A percentile compares a stretch with the other conserved stretches of the same genome.
Evolutionary conservation across 306 rosid genomes (phyloP).

Genomic region (Canavalia gladiata): DNA sequence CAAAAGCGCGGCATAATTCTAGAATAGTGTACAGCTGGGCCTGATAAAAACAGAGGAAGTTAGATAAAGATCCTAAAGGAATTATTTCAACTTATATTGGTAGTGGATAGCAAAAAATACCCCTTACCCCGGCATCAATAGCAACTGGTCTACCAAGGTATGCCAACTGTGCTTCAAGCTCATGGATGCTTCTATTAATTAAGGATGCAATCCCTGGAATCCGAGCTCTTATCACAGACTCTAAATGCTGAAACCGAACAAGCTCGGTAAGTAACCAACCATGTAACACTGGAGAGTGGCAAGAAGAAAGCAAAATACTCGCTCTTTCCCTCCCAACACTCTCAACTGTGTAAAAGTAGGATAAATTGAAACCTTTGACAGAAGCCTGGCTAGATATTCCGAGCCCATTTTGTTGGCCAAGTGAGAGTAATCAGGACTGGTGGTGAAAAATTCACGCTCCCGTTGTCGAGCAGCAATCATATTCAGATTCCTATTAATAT

Average conservation of each 20-base stretch:
- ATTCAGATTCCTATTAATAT: conserved; percentile 82
- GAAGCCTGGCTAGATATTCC: conserved; percentile 94
- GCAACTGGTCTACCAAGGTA: conserved; percentile 89
- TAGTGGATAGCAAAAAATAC: conserved; percentile 8
- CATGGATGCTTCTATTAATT: conserved; percentile 85
- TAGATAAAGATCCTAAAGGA: conserved; percentile 17
- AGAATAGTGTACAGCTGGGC: conserved; percentile 87
- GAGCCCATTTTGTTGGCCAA: conserved; percentile 92
- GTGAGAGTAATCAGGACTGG: conserved; percentile 90
- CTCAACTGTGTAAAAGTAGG: conserved; percentile 1
- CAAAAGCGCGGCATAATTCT: conserved; percentile 92
- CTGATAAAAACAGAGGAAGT: conserved; percentile 55
- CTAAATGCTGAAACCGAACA: conserved; percentile 79
- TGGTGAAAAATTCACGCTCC: conserved; percentile 89
- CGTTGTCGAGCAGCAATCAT: conserved; percentile 85
- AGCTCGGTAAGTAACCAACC: conserved; percentile 33
- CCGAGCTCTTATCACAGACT: conserved; percentile 81
- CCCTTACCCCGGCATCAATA: conserved; percentile 93
- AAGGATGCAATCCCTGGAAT: conserved; percentile 83
- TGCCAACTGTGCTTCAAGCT: conserved; percentile 90
- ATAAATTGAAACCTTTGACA: conserved; percentile 74
- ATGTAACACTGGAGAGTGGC: neutral
- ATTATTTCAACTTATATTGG: conserved; percentile 25
- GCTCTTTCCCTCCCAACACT: conserved; percentile 24
- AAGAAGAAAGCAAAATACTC: conserved; percentile 13